Evolutionary conservation across 176 grass and related monocot species (phyloP), one percentile per base, ranked within the genome.

Genomic region (Tuctoria greenei): DNA sequence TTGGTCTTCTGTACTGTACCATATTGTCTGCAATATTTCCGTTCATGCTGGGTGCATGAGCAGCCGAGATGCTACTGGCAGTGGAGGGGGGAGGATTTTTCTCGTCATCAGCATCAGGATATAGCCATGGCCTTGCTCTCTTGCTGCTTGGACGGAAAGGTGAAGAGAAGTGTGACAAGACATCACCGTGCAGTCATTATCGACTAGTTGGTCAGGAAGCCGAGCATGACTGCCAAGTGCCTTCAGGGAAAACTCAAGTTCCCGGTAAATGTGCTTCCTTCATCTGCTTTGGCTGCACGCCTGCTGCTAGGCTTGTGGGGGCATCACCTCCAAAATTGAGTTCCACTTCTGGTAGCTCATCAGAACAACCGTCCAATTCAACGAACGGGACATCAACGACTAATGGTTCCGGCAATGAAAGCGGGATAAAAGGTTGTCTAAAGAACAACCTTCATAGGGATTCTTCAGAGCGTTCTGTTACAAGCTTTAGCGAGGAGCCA

Each of bases 61-160:
- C 78, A 86, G 85, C 79, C 84, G 87, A 93, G 85, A 97, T 97
- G 93, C 87, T 97, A 86, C 75, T 97, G 82, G 85, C 90, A 69
- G 93, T 97, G 61, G 93, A 97, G 89, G 93, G 93, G 79, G 90
- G 90, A 66, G 93, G 93, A 0, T 97, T 97, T 67, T 97, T 97
- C 85, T 90, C 90, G 31, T 93, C 93, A 16, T 97, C 93, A 15
- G 93, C 93, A 49, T 97, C 90, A 74, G 93, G 93, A 41, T 97
- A 97, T 67, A 93, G 82, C 46, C 87, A 86, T 72, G 93, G 93
- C 40, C 87, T 93, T 65, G 79, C 93, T 41, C 87, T 97, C 56
- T 76, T 97, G 80, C 68, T 97, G 31, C 87, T 97, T 78, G 90
- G 93, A 16, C 82, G 85, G 44, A 93, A 80, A 90, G 81, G 76